Evolutionary conservation across 805 yeast genomes (phyloP).

Genomic region (Lachancea waltii): DNA sequence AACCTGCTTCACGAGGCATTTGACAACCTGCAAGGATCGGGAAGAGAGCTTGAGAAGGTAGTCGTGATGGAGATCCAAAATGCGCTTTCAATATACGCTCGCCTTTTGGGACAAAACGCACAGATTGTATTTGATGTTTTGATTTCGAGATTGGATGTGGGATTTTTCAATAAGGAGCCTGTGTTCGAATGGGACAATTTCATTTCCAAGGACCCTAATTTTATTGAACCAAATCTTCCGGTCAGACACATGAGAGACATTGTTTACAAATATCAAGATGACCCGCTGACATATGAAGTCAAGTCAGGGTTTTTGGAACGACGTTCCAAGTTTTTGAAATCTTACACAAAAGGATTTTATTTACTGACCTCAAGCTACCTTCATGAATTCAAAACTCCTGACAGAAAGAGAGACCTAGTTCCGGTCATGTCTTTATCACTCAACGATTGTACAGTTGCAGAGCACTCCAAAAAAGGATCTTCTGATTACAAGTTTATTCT

Average conservation of each 20-base stretch:
- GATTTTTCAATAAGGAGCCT: slow-evolving; percentile 71
- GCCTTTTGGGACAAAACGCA: slow-evolving; percentile 64
- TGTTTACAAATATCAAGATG: slow-evolving; percentile 58
- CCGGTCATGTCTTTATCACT: slow-evolving; percentile 81
- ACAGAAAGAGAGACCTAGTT: slow-evolving; percentile 69
- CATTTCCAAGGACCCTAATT: slow-evolving; percentile 62
- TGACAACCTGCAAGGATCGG: slow-evolving; percentile 78
- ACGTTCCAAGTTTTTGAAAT: slow-evolving; percentile 83
- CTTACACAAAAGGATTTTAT: slow-evolving; percentile 87
- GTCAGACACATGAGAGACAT: slow-evolving; percentile 58
- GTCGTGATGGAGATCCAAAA: slow-evolving; percentile 83
- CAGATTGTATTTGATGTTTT: slow-evolving; percentile 61
- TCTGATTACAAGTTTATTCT: slow-evolving; percentile 72
- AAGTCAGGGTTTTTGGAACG: slow-evolving; percentile 81
- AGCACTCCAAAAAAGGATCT: slow-evolving; percentile 71
- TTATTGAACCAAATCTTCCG: slow-evolving; percentile 56
- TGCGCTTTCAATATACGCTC: slow-evolving; percentile 67
- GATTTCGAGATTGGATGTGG: slow-evolving; percentile 57
- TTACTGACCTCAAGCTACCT: slow-evolving; percentile 82
- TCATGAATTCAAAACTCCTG: slow-evolving; percentile 84
- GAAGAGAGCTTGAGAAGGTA: slow-evolving; percentile 80
- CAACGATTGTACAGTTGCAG: slow-evolving; percentile 74
- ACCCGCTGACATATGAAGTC: slow-evolving; percentile 60
- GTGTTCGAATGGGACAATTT: slow-evolving; percentile 86
- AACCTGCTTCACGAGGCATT: slow-evolving; percentile 84